Evolutionary conservation across 164 flowering plant genomes (phyloP).

Genomic region (Liriodendron chinense): DNA sequence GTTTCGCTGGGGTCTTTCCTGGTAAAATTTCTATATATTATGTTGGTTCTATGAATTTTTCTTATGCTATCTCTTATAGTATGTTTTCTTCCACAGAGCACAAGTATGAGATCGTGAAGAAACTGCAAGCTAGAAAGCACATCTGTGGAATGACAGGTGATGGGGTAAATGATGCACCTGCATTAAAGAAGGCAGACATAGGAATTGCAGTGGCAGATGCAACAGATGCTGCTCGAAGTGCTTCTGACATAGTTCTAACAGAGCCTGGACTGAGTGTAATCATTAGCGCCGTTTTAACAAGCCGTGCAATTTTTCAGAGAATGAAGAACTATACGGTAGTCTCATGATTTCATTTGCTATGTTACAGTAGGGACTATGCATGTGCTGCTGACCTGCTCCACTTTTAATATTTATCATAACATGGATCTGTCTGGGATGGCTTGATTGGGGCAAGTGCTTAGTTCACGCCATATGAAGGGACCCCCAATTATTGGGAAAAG

Average conservation of each 20-base stretch:
- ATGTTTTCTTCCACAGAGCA: constrained; percentile 36
- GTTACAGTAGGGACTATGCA: neutral
- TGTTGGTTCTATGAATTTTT: neutral
- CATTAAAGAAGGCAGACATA: constrained; percentile 58
- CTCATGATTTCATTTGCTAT: neutral
- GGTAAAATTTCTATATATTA: constrained; percentile 26
- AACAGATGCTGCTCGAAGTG: constrained; percentile 69
- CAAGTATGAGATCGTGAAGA: constrained; percentile 58
- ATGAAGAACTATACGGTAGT: constrained; percentile 69
- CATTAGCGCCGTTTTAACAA: constrained; percentile 66
- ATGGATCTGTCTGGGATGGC: neutral
- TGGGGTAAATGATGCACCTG: constrained; percentile 75
- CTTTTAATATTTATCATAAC: no score
- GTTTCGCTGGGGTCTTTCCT: constrained; percentile 78
- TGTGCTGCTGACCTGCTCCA: neutral
- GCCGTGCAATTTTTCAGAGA: constrained; percentile 69
- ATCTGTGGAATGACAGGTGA: constrained; percentile 77
- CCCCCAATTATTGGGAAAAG: neutral
- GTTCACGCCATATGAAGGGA: neutral
- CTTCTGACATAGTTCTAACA: constrained; percentile 67
- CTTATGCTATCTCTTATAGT: neutral
- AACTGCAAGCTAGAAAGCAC: constrained; percentile 58
- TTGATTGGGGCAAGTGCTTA: neutral
- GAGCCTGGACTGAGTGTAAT: constrained; percentile 76
- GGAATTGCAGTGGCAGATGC: constrained; percentile 74